Evolutionary conservation across 2,329 filamentous ascomycete genomes (phyloP).

Genomic region (Scedosporium aurantiacum): DNA sequence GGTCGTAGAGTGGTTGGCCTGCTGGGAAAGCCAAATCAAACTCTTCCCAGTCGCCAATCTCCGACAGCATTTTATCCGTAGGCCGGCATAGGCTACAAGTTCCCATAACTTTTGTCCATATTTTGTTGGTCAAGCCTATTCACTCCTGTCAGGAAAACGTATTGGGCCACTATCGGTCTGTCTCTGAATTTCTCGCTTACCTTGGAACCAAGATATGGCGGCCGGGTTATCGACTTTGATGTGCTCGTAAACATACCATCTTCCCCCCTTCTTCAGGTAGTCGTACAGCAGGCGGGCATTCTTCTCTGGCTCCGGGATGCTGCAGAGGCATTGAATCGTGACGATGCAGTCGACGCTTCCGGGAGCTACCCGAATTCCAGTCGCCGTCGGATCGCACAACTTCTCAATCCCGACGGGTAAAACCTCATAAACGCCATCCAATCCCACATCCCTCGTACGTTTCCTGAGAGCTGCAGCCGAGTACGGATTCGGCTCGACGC

Average conservation of each 20-base stretch:
- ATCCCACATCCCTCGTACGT: slow-evolving; percentile 37
- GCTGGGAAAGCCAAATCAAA: slow-evolving; percentile 24
- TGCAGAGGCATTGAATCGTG: slow-evolving; percentile 50
- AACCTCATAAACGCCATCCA: slow-evolving; percentile 48
- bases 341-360: slow-evolving; percentile 50
- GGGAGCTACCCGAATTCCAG: slow-evolving; percentile 34
- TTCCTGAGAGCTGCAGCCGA: slow-evolving; percentile 37
- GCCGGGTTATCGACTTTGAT: slow-evolving; percentile 28
- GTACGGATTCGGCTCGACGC: slow-evolving; percentile 51
- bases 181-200: slow-evolving; percentile 17
- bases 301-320: slow-evolving; percentile 47
- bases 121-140: slow-evolving; percentile 27
- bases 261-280: slow-evolving; percentile 48
- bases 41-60: slow-evolving; percentile 28
- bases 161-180: background rate
- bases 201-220: slow-evolving; percentile 27
- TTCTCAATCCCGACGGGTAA: slow-evolving; percentile 53
- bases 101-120: slow-evolving; percentile 31
- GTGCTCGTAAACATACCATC: slow-evolving; percentile 55
- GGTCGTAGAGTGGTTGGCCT: slow-evolving; percentile 23
- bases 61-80: slow-evolving; percentile 24
- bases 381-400: slow-evolving; percentile 28
- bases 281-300: slow-evolving; percentile 45
- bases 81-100: slow-evolving; percentile 29
- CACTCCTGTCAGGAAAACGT: background rate